phyloP scores from a whole-genome alignment of 352 stramenopile species.

The Phytopythium vexans region DNA sequence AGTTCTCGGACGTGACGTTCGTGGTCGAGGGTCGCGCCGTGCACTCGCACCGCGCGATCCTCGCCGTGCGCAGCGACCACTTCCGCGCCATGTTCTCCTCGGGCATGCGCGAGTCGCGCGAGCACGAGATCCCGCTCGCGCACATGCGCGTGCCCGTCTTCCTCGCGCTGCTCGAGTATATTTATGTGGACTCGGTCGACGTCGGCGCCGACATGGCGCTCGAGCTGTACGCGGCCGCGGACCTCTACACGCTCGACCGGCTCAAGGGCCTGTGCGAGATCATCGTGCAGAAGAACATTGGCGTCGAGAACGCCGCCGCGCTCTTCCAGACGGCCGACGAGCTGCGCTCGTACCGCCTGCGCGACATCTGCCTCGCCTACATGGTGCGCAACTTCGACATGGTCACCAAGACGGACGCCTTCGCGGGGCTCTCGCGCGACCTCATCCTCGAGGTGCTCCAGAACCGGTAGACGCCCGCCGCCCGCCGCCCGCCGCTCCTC shows the following conservation, averaged over 20 bases:
- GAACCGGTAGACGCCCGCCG: constrained; percentile 54
- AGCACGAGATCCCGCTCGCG: constrained; percentile 84
- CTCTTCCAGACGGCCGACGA: constrained; percentile 87
- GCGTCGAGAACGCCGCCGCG: constrained; percentile 79
- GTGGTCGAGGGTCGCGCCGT: constrained; percentile 82
- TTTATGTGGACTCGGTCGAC: constrained; percentile 96
- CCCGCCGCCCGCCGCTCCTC: background rate
- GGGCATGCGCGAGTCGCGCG: constrained; percentile 90
- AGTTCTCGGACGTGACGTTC: constrained; percentile 89
- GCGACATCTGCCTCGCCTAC: constrained; percentile 88
- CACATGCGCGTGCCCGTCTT: constrained; percentile 92
- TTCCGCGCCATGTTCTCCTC: constrained; percentile 95
- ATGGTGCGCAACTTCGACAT: constrained; percentile 90
- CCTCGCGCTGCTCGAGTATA: constrained; percentile 94
- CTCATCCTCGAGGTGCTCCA: constrained; percentile 89
- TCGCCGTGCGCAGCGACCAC: constrained; percentile 93
- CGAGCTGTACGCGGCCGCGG: constrained; percentile 92
- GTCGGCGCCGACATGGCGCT: constrained; percentile 91
- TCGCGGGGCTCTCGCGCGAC: constrained; percentile 79
- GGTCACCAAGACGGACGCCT: constrained; percentile 90
- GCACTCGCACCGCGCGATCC: constrained; percentile 87
- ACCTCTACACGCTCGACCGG: constrained; percentile 94
- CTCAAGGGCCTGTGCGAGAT: constrained; percentile 91
- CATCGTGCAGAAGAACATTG: constrained; percentile 88
- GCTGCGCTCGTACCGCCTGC: constrained; percentile 73